Percentiles rank a stretch among this genome's conserved stretches.
Evolutionary conservation across 1,284 basidiomycete species (phyloP).

Genomic region (Tremellales sp.): DNA sequence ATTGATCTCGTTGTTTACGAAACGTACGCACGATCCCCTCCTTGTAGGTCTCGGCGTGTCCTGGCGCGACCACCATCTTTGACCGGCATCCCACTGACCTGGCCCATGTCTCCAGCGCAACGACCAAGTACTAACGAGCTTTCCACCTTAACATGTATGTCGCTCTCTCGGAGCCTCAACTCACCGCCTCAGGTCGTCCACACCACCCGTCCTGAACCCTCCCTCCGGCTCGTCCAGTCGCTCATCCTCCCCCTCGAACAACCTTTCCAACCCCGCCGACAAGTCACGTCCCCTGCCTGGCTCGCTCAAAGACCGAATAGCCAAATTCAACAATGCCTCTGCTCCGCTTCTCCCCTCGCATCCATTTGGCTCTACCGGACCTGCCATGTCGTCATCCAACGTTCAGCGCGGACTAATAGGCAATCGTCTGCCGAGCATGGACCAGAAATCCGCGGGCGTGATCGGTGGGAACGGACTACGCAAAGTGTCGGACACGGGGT

Average conservation of each 20-base stretch:
- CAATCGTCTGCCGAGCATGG: conserved; percentile 42
- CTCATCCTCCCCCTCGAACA: conserved; percentile 18
- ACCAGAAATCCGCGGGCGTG: conserved; percentile 40
- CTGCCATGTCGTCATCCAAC: conserved; percentile 12
- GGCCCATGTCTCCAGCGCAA: no score
- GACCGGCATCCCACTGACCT: no score
- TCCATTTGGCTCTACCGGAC: conserved; percentile 29
- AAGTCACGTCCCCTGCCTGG: conserved; percentile 35
- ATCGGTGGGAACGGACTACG: conserved; percentile 17
- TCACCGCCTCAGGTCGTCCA: conserved; percentile 12
- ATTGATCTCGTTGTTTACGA: no score
- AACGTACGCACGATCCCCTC: no score
- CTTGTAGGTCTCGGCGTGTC: no score
- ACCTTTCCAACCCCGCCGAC: conserved; percentile 6
- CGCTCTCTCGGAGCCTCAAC: background rate
- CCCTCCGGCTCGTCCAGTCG: conserved; percentile 21
- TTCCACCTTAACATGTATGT: no score
- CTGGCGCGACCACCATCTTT: no score
- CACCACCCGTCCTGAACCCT: conserved; percentile 15
- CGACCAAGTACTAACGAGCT: no score
- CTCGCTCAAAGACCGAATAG: conserved; percentile 47
- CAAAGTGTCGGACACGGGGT: conserved; percentile 36
- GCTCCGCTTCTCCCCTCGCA: conserved; percentile 39
- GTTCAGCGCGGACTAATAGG: conserved; percentile 37
- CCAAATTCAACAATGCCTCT: conserved; percentile 44